Base-by-base conservation (phyloP, 129 eudicot species). In the Lactuca sativa region DNA sequence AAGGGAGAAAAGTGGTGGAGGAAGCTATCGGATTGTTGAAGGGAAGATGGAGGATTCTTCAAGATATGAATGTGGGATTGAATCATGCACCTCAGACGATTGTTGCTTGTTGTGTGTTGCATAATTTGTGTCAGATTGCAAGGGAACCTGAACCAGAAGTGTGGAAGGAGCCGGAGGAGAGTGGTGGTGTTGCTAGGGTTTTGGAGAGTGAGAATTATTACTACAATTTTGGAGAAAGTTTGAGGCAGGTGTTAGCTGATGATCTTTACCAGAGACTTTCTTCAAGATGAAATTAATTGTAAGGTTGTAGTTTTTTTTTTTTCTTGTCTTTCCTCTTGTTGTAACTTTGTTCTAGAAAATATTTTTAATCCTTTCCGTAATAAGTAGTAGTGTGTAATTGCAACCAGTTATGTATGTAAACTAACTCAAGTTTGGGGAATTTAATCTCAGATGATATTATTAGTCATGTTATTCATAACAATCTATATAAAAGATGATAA, bases 111-210 rank as follows among this genome's bases (percentile, higher is more conserved):
- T 93, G 98, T 76, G 98, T 89, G 65, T 78, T 93, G 84, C 98
- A 93, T 82, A 93, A 93, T 54, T 70, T 93, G 82, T 93, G 97
- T 80, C 98, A 93, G 84, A 80, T 93, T 74, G 98, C 98, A 0
- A 83, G 88, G 69, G 98, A 93, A 83, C 98, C 98, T n/a, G 98
- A 93, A 69, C 98, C 98, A 31, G 95, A 86, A 83, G 61, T 83
- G 58, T 89, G 87, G 90, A 86, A 82, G 88, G 98, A 89, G 71
- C 98, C 95, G 0, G 95, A 85, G 73, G 98, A 89, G 80, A 85
- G 56, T 61, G 98, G 97, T 0, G 68, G 66, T 7, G 68, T 78
- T 18, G 90, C 98, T 0, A 74, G 95, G 80, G 80, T 90, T 54
- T 70, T 93, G 81, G 98, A 93, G 78, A 82, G 71, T 31, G 98